Evolutionary conservation across 78 protist species (phyloP).

Genomic region (Dictyostelium capitatum): DNA sequence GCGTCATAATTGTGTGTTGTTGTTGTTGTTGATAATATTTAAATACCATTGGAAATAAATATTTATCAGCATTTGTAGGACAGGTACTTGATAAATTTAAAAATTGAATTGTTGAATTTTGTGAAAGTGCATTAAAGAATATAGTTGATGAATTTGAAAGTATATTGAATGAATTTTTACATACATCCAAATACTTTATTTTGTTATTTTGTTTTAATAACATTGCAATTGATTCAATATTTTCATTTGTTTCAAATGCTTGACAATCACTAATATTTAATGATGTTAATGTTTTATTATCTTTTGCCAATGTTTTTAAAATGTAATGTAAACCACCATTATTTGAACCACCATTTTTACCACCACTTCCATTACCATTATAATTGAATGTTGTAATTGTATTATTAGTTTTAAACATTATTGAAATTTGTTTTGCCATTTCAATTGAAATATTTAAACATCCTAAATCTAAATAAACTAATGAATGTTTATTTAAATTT

Average conservation of each 20-base stretch:
- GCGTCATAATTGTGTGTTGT: neutral
- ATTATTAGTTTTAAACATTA: neutral
- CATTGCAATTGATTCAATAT: neutral
- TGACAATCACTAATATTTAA: slow-evolving; percentile 12
- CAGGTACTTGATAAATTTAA: slow-evolving; percentile 14
- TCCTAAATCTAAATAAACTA: slow-evolving; percentile 23
- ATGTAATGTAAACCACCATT: slow-evolving; percentile 5
- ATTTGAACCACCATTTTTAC: neutral
- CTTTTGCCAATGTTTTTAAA: neutral
- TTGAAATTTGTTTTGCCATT: slow-evolving; percentile 1
- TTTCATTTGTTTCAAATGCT: neutral
- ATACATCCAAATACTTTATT: slow-evolving; percentile 6
- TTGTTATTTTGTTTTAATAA: neutral
- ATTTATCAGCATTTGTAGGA: neutral
- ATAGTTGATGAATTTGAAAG: neutral
- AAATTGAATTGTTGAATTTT: neutral
- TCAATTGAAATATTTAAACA: neutral
- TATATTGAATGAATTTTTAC: slow-evolving; percentile 9
- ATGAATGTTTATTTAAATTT: neutral
- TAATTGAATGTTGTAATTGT: slow-evolving; percentile 9
- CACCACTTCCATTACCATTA: slow-evolving; percentile 19
- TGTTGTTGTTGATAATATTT: slow-evolving; percentile 11
- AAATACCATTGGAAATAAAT: slow-evolving; percentile 7
- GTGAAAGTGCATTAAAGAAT: neutral
- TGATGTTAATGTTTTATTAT: slow-evolving; percentile 7